Evolutionary conservation across 768 basidiomycete species (phyloP).

Genomic region (Lactifluus pinguis): DNA sequence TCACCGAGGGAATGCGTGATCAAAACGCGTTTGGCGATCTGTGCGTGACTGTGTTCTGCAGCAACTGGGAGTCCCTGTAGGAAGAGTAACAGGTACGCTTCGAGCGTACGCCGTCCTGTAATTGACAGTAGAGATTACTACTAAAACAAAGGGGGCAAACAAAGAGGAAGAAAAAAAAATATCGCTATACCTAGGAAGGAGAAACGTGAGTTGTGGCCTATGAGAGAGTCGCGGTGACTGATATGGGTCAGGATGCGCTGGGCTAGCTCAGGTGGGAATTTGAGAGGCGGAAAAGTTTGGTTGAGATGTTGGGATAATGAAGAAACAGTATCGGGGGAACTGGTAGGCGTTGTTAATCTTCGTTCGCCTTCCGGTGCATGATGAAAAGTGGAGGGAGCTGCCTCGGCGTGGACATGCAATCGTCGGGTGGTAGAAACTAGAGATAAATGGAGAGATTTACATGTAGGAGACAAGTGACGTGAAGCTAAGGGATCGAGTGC

Average conservation of each 20-base stretch:
- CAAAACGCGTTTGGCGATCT: slow-evolving; percentile 45
- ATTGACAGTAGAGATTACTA: not conserved
- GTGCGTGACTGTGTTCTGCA: slow-evolving; percentile 47
- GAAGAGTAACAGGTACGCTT: slow-evolving; percentile 68
- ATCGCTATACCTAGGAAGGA: slow-evolving; percentile 57
- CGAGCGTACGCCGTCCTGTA: slow-evolving; percentile 66
- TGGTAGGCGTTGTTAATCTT: not conserved
- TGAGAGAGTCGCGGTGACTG: slow-evolving; percentile 55
- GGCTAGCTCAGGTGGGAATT: slow-evolving; percentile 64
- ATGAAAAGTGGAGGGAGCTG: not conserved
- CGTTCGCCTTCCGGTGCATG: not conserved
- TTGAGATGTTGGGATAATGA: slow-evolving; percentile 47
- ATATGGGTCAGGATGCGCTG: slow-evolving; percentile 68
- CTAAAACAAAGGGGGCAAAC: not conserved
- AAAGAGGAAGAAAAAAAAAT: not conserved
- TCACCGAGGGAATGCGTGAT: slow-evolving; percentile 68
- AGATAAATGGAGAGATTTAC: not conserved
- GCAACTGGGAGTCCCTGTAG: slow-evolving; percentile 44
- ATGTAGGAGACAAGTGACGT: not conserved
- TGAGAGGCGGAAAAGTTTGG: slow-evolving; percentile 52
- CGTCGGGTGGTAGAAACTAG: slow-evolving; percentile 7
- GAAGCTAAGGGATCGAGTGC: not conserved
- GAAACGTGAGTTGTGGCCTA: slow-evolving; percentile 65
- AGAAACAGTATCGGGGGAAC: not conserved
- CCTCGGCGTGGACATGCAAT: not conserved